Conservation (phyloP, 2,329 filamentous ascomycete genomes). For the Aspergillus pseudoviridinutans region DNA sequence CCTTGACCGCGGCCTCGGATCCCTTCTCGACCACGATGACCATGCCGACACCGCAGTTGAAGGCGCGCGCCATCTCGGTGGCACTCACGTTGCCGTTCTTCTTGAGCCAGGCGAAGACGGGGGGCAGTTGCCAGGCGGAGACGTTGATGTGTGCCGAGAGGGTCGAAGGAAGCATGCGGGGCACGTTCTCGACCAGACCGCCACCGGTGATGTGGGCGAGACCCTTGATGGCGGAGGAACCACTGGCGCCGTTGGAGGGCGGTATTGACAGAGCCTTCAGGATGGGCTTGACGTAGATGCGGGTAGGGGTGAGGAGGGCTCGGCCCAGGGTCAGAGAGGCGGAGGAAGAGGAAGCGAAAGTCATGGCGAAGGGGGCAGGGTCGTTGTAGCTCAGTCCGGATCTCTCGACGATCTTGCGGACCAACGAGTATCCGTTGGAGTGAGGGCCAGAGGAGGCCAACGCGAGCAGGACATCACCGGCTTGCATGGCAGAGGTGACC, state of each 20-base stretch:
- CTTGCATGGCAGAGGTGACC: slow-evolving; percentile 67
- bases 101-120: slow-evolving; percentile 86
- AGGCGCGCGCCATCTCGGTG: slow-evolving; percentile 82
- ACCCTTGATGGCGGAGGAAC: slow-evolving; percentile 67
- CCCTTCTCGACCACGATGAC: slow-evolving; percentile 71
- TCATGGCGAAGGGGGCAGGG: slow-evolving; percentile 68
- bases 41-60: slow-evolving; percentile 96
- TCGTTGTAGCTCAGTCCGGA: slow-evolving; percentile 68
- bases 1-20: slow-evolving; percentile 58
- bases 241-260: slow-evolving; percentile 40
- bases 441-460: slow-evolving; percentile 83
- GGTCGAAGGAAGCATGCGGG: slow-evolving; percentile 78
- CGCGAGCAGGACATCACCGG: slow-evolving; percentile 81
- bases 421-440: slow-evolving; percentile 97
- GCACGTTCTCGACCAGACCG: slow-evolving; percentile 88
- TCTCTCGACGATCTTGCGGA: slow-evolving; percentile 78
- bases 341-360: slow-evolving; percentile 78
- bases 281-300: slow-evolving; percentile 85
- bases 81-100: slow-evolving; percentile 63
- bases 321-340: slow-evolving; percentile 56
- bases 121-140: slow-evolving; percentile 67
- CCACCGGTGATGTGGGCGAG: slow-evolving; percentile 97
- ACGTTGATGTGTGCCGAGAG: slow-evolving; percentile 80
- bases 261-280: slow-evolving; percentile 57
- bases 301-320: slow-evolving; percentile 80